Evolutionary conservation across 176 grass and related monocot species (phyloP).

Genomic region (Ensete ventricosum): DNA sequence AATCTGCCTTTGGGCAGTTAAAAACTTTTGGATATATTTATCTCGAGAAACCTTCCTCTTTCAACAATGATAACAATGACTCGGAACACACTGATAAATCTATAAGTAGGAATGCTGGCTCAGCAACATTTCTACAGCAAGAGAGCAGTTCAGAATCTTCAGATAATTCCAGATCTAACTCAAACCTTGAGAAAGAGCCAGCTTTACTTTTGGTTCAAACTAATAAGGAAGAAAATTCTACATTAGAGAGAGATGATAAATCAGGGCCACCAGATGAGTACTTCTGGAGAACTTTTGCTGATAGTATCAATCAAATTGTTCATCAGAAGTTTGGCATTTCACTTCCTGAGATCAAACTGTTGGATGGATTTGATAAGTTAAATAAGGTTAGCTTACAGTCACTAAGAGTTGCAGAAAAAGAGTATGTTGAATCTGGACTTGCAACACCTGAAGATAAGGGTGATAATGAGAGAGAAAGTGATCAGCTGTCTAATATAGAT

Average conservation of each 20-base stretch:
- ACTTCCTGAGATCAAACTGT: conserved; percentile 78
- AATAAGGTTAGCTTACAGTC: conserved; percentile 54
- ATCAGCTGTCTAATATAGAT: conserved; percentile 22
- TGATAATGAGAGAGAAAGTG: conserved; percentile 22
- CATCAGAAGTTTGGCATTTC: conserved; percentile 66
- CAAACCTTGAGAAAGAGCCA: conserved; percentile 27
- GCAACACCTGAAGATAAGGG: conserved; percentile 38
- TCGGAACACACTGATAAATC: conserved; percentile 39
- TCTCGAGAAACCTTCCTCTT: conserved; percentile 40
- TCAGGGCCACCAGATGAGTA: conserved; percentile 41
- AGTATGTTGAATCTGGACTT: conserved; percentile 75
- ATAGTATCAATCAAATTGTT: conserved; percentile 51
- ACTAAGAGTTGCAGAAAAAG: conserved; percentile 51
- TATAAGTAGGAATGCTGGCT: conserved; percentile 12
- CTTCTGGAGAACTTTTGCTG: conserved; percentile 76
- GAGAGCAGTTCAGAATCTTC: conserved; percentile 23
- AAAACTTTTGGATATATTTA: conserved; percentile 51
- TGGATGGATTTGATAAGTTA: conserved; percentile 64
- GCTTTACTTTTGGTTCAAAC: conserved; percentile 15
- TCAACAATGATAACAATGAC: conserved; percentile 34
- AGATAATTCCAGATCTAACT: conserved; percentile 13
- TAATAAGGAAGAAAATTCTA: conserved; percentile 17
- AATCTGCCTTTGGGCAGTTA: conserved; percentile 88
- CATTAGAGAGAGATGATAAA: conserved; percentile 19
- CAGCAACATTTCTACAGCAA: conserved; percentile 21